A percentile compares a stretch with the other conserved stretches of the same genome.
Conservation (phyloP, 805 yeast genomes). For the Candida nitratophila region DNA sequence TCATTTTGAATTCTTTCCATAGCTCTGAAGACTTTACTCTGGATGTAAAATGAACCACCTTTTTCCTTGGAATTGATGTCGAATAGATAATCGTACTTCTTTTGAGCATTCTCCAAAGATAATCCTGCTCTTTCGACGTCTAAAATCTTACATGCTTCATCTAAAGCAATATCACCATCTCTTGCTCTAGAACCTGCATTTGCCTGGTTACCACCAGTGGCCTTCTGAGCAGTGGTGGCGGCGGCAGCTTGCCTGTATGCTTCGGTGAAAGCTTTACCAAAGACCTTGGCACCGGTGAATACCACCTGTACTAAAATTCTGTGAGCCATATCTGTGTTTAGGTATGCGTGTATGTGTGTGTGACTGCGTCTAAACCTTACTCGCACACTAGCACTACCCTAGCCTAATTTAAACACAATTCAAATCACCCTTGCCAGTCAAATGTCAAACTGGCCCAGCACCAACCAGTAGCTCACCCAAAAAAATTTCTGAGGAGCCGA, state of each 20-base stretch:
- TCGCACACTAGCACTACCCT: too few species aligned
- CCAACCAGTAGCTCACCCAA: too few species aligned
- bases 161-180: slow-evolving; percentile 72
- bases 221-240: slow-evolving; percentile 57
- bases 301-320: slow-evolving; percentile 83
- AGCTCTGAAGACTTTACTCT: slow-evolving; percentile 89
- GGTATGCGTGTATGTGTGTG: too few species aligned
- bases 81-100: slow-evolving; percentile 74
- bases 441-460: too few species aligned
- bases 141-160: slow-evolving; percentile 87
- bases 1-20: slow-evolving; percentile 86
- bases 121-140: slow-evolving; percentile 62
- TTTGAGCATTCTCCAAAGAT: slow-evolving; percentile 50
- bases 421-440: too few species aligned
- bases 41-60: slow-evolving; percentile 93
- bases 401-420: too few species aligned
- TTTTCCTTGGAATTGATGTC: slow-evolving; percentile 88
- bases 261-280: slow-evolving; percentile 93
- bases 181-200: slow-evolving; percentile 41
- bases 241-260: slow-evolving; percentile 97
- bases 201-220: slow-evolving; percentile 22
- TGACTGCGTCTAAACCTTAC: too few species aligned
- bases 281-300: slow-evolving; percentile 91
- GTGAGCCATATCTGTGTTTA: slow-evolving; percentile 54
- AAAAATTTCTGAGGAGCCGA: too few species aligned